A percentile compares a stretch with the other conserved stretches of the same genome.
phyloP scores from a whole-genome alignment of 225 moss, liverwort and hornwort genomes.

The Physcomitrium patens region DNA sequence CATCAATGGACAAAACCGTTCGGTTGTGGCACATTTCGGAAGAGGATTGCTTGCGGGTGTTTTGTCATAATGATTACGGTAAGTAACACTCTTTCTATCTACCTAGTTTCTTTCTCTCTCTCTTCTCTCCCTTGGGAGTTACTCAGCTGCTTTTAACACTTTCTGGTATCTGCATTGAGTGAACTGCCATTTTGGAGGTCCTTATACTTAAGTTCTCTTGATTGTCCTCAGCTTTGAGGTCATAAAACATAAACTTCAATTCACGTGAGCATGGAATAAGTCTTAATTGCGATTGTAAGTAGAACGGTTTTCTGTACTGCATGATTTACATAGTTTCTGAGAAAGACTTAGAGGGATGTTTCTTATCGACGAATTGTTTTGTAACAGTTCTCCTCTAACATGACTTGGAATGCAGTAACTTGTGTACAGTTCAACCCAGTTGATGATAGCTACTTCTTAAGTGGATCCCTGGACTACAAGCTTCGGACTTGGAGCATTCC shows the following conservation, averaged over 20 bases:
- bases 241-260: too few species aligned
- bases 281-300: not conserved
- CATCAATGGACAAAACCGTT: slow-evolving; percentile 99
- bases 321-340: not conserved
- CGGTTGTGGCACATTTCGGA: slow-evolving; percentile 94
- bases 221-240: too few species aligned
- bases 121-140: not conserved
- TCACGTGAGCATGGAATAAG: too few species aligned
- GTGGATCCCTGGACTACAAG: slow-evolving; percentile 93
- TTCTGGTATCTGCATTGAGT: not conserved
- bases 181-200: slow-evolving; percentile 4
- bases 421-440: slow-evolving; percentile 94
- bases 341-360: not conserved
- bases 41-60: slow-evolving; percentile 83
- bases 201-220: not conserved
- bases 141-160: slow-evolving; percentile 1
- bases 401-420: slow-evolving; percentile 67
- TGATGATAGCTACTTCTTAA: slow-evolving; percentile 93
- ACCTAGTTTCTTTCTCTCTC: too few species aligned
- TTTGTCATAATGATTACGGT: slow-evolving; percentile 93
- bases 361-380: not conserved
- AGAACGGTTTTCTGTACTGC: not conserved
- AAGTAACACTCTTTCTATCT: slow-evolving; percentile 27
- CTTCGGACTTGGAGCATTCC: slow-evolving; percentile 95
- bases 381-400: slow-evolving; percentile 9